Conservation (phyloP, 139 green algal genomes). For the Picochlorum sp. region DNA sequence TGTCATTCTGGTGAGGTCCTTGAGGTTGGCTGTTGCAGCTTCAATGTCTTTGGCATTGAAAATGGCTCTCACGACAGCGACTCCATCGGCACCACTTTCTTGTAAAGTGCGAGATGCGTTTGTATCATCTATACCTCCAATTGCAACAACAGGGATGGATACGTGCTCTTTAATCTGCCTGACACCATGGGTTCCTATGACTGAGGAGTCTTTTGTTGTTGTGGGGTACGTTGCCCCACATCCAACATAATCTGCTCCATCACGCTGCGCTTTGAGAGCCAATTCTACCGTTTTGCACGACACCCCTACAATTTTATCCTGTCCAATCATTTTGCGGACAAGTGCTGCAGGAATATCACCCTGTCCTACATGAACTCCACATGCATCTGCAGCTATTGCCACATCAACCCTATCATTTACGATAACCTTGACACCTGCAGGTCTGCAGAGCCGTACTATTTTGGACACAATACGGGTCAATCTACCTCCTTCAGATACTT, state of each 20-base stretch:
- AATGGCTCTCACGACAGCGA: slow-evolving; percentile 71
- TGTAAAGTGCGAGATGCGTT: slow-evolving; percentile 45
- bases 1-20: too few relatives aligned
- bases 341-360: slow-evolving; percentile 56
- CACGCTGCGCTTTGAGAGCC: slow-evolving; percentile 41
- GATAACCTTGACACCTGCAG: slow-evolving; percentile 64
- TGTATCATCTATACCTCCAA: slow-evolving; percentile 64
- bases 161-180: slow-evolving; percentile 37
- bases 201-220: slow-evolving; percentile 64
- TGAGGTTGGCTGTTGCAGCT: too few relatives aligned
- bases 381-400: slow-evolving; percentile 69
- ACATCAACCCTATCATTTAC: slow-evolving; percentile 94
- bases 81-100: slow-evolving; percentile 42
- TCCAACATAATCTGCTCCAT: slow-evolving; percentile 86
- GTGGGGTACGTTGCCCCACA: slow-evolving; percentile 69
- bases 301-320: slow-evolving; percentile 70
- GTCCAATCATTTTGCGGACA: slow-evolving; percentile 58
- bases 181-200: slow-evolving; percentile 66
- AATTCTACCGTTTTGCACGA: slow-evolving; percentile 65
- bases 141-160: slow-evolving; percentile 76
- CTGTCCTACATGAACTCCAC: slow-evolving; percentile 83
- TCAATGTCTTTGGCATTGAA: slow-evolving; percentile 49
- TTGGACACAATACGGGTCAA: slow-evolving; percentile 32
- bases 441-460: slow-evolving; percentile 43
- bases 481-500: slow-evolving; percentile 57